phyloP scores from a whole-genome alignment of 306 rosid species.

The Casuarina equisetifolia region DNA sequence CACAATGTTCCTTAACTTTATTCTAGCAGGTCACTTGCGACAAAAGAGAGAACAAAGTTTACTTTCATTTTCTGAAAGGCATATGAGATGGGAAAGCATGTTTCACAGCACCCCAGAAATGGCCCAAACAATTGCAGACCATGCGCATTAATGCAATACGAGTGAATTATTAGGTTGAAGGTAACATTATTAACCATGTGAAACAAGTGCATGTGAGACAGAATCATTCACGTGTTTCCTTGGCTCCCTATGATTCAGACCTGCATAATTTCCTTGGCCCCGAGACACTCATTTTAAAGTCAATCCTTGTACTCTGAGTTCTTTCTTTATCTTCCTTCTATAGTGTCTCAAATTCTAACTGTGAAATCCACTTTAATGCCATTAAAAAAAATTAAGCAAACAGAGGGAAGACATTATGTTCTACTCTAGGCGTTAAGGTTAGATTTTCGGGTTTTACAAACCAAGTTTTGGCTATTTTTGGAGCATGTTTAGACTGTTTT shows the following conservation, averaged over 20 bases:
- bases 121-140: conserved; percentile 18
- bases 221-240: conserved; percentile 25
- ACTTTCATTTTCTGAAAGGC: neutral
- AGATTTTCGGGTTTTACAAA: too few species aligned
- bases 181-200: conserved; percentile 8
- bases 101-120: neutral
- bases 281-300: neutral
- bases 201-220: neutral
- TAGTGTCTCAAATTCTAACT: too few species aligned
- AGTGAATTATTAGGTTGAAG: conserved; percentile 29
- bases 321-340: neutral
- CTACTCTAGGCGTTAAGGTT: too few species aligned
- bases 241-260: conserved; percentile 21
- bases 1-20: neutral
- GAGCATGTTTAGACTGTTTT: too few species aligned
- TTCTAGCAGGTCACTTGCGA: conserved; percentile 20
- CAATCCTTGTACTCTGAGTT: neutral
- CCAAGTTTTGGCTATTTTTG: too few species aligned
- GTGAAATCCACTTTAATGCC: too few species aligned
- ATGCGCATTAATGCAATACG: conserved; percentile 31
- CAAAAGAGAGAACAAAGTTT: neutral
- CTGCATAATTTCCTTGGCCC: conserved; percentile 33
- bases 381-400: too few species aligned
- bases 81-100: conserved; percentile 11
- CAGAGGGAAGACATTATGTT: too few species aligned